Evolutionary conservation across 116 monocot genomes (phyloP).

Genomic region (Thalassia testudinum): DNA sequence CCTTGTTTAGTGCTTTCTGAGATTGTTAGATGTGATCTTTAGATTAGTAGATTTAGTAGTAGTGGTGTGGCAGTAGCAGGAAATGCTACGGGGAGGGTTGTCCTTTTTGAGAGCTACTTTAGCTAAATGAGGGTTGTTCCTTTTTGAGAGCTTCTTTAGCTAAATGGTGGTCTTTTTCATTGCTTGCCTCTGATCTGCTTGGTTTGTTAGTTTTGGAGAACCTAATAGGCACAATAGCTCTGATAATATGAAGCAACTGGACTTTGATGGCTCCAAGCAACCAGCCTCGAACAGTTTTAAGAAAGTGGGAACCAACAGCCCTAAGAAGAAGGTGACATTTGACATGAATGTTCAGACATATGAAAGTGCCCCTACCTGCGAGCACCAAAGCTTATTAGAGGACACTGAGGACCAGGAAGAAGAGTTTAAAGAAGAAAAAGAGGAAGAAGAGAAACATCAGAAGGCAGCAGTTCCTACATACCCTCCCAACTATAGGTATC

Average conservation of each 20-base stretch:
- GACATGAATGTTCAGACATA: conserved; percentile 67
- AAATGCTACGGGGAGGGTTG: too few species aligned
- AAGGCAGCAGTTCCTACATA: neutral
- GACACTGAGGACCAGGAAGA: conserved; percentile 6
- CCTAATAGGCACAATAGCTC: neutral
- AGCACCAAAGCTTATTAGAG: neutral
- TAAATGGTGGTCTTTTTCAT: too few species aligned
- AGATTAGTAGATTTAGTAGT: too few species aligned
- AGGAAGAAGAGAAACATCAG: conserved; percentile 4
- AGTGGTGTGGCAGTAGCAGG: too few species aligned
- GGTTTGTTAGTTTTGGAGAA: too few species aligned
- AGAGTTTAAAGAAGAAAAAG: neutral
- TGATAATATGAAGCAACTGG: conserved; percentile 15
- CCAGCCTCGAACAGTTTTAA: neutral
- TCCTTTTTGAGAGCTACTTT: too few species aligned
- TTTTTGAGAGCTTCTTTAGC: too few species aligned
- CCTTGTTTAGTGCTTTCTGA: too few species aligned
- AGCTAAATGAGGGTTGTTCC: too few species aligned
- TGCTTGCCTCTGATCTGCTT: too few species aligned
- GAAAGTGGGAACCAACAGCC: conserved; percentile 2
- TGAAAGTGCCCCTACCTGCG: conserved; percentile 8
- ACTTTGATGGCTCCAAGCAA: neutral
- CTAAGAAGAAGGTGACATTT: conserved; percentile 81
- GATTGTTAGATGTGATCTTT: too few species aligned
- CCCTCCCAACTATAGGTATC: conserved; percentile 55